Evolutionary conservation across 169 alveolate genomes (phyloP), one percentile per base, ranked within the genome.

Genomic region (Cryptosporidium andersoni): DNA sequence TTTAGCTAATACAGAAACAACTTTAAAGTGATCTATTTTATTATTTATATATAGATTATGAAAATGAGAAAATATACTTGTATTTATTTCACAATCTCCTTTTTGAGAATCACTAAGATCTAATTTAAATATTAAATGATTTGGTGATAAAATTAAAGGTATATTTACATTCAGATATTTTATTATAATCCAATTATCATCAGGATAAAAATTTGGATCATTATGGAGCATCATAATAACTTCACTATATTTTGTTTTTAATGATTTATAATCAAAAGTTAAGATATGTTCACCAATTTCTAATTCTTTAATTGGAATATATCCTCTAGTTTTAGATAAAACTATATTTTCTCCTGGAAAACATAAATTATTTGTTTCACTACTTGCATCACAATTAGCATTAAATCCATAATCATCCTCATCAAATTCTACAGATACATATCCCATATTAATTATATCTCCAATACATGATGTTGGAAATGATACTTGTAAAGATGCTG

Each of bases 401-500:
- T 74, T 74, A 34, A n/a, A 74, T 1, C 74, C 74, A 14, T 74
- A 74, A n/a, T 74, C 85, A 60, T 74, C 85, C 36, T 74, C 85
- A 36, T 74, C 68, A 7, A 47, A 39, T 25, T 74, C 85, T 25
- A 7, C 55, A 2, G 85, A 74, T 42, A 74, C 43, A 16, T 74
- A 74, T 3, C 85, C 85, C 16, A 74, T 74, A 49, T 74, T 74
- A 1, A 74, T 40, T 43, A 74, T 37, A n/a, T 74, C 74, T 2
- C 85, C 85, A 6, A 74, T 62, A 40, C 85, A 74, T 0, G 85
- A 74, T 4, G 85, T 58, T 2, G 85, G 85, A 74, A 74, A 74
- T 34, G 74, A 8, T 47, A 74, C 8, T 74, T 66, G 45, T 12
- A 74, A 45, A 0, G 85, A 45, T 43, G 55, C 60, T 34, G 85